phyloP scores from a whole-genome alignment of 2,329 filamentous ascomycete genomes.

The Geosmithia morbida region DNA sequence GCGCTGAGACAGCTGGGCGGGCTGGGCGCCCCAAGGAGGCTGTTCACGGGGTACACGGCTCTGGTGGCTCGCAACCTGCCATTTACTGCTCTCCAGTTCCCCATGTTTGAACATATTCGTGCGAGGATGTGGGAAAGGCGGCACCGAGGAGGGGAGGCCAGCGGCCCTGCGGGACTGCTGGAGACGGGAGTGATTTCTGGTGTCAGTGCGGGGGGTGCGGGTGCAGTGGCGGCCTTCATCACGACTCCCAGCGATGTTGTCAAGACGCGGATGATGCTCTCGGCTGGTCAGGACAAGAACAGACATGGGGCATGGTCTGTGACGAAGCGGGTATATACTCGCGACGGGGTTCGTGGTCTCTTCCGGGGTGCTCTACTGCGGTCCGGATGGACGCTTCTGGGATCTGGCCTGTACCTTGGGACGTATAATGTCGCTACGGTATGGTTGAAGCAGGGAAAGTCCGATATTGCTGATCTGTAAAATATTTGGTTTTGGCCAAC shows the following conservation, averaged over 20 bases:
- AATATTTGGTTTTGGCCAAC: neutral
- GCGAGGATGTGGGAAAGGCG: conserved; percentile 28
- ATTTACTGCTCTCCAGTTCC: conserved; percentile 80
- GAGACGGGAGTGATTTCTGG: conserved; percentile 63
- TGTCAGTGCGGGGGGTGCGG: conserved; percentile 57
- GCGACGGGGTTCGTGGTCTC: conserved; percentile 57
- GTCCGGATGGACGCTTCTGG: conserved; percentile 67
- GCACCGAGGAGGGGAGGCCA: conserved; percentile 9
- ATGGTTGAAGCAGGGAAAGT: conserved; percentile 36
- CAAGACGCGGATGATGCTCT: conserved; percentile 81
- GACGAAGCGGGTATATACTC: conserved; percentile 46
- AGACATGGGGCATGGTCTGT: conserved; percentile 38
- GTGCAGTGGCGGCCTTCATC: conserved; percentile 60
- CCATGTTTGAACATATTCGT: conserved; percentile 65
- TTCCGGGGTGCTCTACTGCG: conserved; percentile 66
- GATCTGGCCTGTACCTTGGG: conserved; percentile 72
- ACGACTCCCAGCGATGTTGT: conserved; percentile 84
- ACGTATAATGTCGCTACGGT: conserved; percentile 70
- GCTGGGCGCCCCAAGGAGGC: conserved; percentile 39
- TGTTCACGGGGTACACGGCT: conserved; percentile 62
- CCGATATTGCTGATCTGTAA: conserved; percentile 12
- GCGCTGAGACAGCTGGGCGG: conserved; percentile 31
- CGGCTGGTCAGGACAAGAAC: conserved; percentile 19
- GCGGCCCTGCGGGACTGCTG: conserved; percentile 23
- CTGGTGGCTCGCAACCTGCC: conserved; percentile 73